Conservation (phyloP, 2,329 filamentous ascomycete genomes). For the Diplodia corticola region DNA sequence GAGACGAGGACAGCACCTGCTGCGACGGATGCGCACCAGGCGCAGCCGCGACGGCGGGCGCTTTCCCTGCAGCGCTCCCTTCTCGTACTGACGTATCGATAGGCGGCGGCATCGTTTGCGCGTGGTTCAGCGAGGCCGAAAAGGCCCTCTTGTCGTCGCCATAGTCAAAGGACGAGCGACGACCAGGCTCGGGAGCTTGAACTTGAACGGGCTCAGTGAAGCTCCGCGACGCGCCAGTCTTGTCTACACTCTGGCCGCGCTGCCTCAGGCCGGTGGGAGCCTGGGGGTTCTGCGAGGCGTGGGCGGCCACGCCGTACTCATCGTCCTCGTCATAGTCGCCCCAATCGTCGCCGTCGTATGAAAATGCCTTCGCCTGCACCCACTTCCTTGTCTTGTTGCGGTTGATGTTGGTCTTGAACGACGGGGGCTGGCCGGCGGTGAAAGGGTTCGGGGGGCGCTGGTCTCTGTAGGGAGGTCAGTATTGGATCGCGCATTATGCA, state of each 20-base stretch:
- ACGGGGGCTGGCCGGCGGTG: slow-evolving; percentile 47
- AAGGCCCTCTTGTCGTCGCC: slow-evolving; percentile 57
- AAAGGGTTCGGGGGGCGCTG: slow-evolving; percentile 30
- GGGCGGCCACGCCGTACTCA: slow-evolving; percentile 54
- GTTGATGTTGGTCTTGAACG: slow-evolving; percentile 83
- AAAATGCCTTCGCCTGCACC: slow-evolving; percentile 83
- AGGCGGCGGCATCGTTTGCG: slow-evolving; percentile 7
- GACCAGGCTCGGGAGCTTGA: slow-evolving; percentile 24
- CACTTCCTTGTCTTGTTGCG: slow-evolving; percentile 91
- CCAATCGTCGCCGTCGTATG: slow-evolving; percentile 94
- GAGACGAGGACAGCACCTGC: slow-evolving; percentile 25
- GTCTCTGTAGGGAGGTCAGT: slow-evolving; percentile 29
- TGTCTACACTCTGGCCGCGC: slow-evolving; percentile 34
- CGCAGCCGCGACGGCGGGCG: neutral
- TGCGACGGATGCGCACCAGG: slow-evolving; percentile 20
- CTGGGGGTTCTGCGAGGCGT: slow-evolving; percentile 43
- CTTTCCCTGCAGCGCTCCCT: neutral
- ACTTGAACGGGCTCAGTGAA: slow-evolving; percentile 44
- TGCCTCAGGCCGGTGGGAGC: slow-evolving; percentile 48
- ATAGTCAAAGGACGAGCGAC: slow-evolving; percentile 55
- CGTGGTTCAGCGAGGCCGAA: slow-evolving; percentile 36
- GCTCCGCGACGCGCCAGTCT: slow-evolving; percentile 34
- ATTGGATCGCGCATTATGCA: neutral
- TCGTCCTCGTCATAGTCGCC: slow-evolving; percentile 65
- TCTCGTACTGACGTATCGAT: slow-evolving; percentile 3